Evolutionary conservation across 2,329 filamentous ascomycete species (phyloP), one percentile per base, ranked within the genome.

Genomic region (Fusarium sp.): DNA sequence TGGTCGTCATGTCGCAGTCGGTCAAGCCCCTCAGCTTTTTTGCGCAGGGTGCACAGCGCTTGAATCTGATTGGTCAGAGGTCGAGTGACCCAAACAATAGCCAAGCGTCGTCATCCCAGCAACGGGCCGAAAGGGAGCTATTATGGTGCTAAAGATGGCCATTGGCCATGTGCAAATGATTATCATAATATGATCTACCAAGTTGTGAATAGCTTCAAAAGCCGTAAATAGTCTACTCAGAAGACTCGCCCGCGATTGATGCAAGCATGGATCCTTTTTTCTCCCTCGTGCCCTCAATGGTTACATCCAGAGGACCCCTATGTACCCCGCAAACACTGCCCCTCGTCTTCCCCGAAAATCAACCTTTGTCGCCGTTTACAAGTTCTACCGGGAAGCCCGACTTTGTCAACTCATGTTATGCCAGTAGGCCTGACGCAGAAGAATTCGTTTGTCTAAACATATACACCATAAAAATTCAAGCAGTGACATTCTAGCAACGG

Each of bases 21-120:
- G 60, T 65, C 66, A 67, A 77, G 75, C 75, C 75, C 75, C 75
- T 76, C 76, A 77, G 69, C 69, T 72, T 64, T 71, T 64, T 67
- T 64, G 58, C 54, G 66, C 52, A 57, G 62, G 65, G 45, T 70
- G 64, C 42, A 58, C 29, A 70, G 70, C 72, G 74, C 71, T 50
- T 59, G n/a, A 3, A 45, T 56, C 5, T 77, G 47, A 77, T 77
- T 77, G 76, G 76, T 35, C 60, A 20, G 40, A 59, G 38, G 59
- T 50, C 52, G 31, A 34, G 40, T 16, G 69, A 60, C 50, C 71
- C 61, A 76, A 77, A 75, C 64, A 77, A 72, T 16, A 8, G 24
- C 20, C 54, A 62, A 31, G 64, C 67, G 65, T 62, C 74, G 74
- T 76, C 64, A 71, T 71, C 69, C 73, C 47, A 50, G 64, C 64